Evolutionary conservation across 2,329 filamentous ascomycete genomes (phyloP), one percentile per base, ranked within the genome.

Genomic region (Nothophoma quercina): DNA sequence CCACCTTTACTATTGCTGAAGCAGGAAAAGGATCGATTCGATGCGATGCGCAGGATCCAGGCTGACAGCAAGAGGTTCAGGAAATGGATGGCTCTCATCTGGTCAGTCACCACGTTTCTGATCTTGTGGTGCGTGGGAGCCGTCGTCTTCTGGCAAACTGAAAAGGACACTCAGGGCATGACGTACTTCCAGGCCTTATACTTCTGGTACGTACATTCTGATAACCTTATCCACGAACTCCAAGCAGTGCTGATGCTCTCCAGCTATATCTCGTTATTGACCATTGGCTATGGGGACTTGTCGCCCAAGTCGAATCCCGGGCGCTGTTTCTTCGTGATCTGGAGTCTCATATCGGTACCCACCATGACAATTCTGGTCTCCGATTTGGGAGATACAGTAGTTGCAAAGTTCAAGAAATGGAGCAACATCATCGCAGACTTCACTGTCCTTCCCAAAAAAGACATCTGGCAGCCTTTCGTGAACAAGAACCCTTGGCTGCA

Each of bases 251-350:
- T 34, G 16, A 44, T 22, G 12, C 7, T 13, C 2, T 22, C 19
- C 36, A 53, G 50, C 28, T 53, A 53, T 38, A 86, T 91, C 26
- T 88, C 87, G 2, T 83, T 96, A 19, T 80, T 92, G 2, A 96
- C 93, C 0, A 90, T 96, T 29, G 93, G 93, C 1, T 96, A 96
- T 63, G 93, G 93, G 3, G 91, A 96, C 60, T 73, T 88, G 5
- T 85, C 87, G 1, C 91, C 91, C 0, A 79, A 86, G n/a, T 90
- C 88, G 2, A 93, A 92, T 58, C 83, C 87, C 0, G 91, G 90
- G 1, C 87, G 90, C 47, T 85, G 90, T 0, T 96, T 96, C 71
- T 97, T 96, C 65, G 90, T 97, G n/a, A 87, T 96, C 49, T 97
- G 93, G 93, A 90, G 88, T 12, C 73, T 97, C 1, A 82, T 96